Conservation (phyloP, 2,329 filamentous ascomycete genomes). For the Canariomyces notabilis region DNA sequence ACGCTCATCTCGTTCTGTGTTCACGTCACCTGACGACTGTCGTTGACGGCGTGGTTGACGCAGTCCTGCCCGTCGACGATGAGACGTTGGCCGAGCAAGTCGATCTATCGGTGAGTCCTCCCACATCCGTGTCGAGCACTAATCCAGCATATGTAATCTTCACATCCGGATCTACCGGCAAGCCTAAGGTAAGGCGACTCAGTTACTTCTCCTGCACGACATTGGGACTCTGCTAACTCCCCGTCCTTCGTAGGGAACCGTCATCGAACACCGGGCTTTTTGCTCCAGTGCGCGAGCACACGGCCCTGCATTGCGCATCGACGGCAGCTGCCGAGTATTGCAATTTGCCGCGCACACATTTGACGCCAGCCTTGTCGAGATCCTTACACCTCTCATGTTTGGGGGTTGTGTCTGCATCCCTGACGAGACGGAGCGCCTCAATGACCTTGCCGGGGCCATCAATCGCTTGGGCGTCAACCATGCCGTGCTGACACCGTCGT, state of each 20-base stretch:
- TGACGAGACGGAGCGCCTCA: conserved; percentile 35
- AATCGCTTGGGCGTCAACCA: conserved; percentile 24
- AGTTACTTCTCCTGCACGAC: not conserved
- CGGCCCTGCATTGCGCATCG: conserved; percentile 17
- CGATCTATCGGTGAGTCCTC: not conserved
- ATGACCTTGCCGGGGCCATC: conserved; percentile 32
- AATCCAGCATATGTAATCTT: conserved; percentile 25
- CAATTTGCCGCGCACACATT: conserved; percentile 22
- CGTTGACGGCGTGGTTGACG: conserved; percentile 12
- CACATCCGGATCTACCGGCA: conserved; percentile 24
- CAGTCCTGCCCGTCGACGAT: conserved; percentile 13
- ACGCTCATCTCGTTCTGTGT: conserved; percentile 19
- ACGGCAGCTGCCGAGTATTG: conserved; percentile 16
- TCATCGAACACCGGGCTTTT: conserved; percentile 23
- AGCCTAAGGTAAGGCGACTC: conserved; percentile 16
- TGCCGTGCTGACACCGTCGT: conserved; percentile 27
- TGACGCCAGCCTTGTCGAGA: conserved; percentile 26
- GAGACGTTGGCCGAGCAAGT: conserved; percentile 1
- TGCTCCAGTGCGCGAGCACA: conserved; percentile 22
- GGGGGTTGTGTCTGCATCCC: conserved; percentile 35
- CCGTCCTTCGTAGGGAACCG: conserved; percentile 13
- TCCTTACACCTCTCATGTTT: conserved; percentile 24
- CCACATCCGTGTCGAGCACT: not conserved
- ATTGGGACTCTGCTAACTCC: not conserved
- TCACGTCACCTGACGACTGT: conserved; percentile 11